Evolutionary conservation across 208 protist genomes (phyloP), one percentile per base, ranked within the genome.

Genomic region (Leptomonas pyrrhocoris): DNA sequence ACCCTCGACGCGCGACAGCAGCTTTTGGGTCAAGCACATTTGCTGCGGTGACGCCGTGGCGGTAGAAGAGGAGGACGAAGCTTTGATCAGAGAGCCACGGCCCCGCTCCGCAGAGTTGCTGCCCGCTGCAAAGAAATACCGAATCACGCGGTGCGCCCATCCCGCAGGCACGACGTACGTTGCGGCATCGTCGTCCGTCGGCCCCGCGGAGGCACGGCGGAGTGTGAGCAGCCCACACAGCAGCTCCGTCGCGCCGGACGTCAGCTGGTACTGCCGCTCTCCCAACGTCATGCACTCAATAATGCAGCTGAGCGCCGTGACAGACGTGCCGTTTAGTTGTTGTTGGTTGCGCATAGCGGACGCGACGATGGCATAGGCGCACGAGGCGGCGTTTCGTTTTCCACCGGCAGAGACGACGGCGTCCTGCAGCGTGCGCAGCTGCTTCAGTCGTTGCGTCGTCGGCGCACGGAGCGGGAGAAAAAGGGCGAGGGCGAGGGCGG

Each of bases 221-320:
- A 79, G 55, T 31, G 74, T 63, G 21, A 92, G 74, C 40, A 95
- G 61, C 30, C 62, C 58, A 45, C 81, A 80, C 34, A 92, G 34
- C 34, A 95, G 73, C 53, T 87, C 79, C 3, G 85, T 76, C 11
- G 86, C 90, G 30, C 62, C 43, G 25, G 43, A 25, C n/a, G 83
- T 87, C 23, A 92, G 59, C 48, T 63, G 50, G 48, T 77, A 81
- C 62, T 81, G 81, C 19, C 80, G 85, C 72, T 86, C 83, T 65
- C 86, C 90, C 23, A 72, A 62, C 23, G 87, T 83, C 81, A 95
- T 86, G 48, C 77, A 70, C 74, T 95, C 90, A 42, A 95, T 79
- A 31, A 95, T 46, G 49, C 74, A 64, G 73, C 74, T 90, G 31
- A 93, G 80, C 15, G 85, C 84, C 13, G 90, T 95, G 18, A 86